A percentile compares a stretch with the other conserved stretches of the same genome.
These are phyloP conservation scores for Metschnikowia colocasiae DNA, from an alignment of 805 yeast species.

Conservation along the genomic window DNA sequence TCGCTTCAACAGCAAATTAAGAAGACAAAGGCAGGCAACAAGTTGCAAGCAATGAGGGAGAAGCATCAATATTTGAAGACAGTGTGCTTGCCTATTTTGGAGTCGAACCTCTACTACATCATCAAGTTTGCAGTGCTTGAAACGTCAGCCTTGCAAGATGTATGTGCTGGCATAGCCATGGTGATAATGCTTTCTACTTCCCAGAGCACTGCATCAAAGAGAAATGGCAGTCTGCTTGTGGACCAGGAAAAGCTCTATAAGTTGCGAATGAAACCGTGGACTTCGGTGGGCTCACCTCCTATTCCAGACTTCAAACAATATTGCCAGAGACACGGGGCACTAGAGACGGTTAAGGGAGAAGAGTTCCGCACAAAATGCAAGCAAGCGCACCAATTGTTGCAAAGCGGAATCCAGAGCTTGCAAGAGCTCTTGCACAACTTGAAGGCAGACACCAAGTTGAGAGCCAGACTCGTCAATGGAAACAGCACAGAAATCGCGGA, in stretches of 20 bases:
- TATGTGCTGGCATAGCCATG: slow-evolving; percentile 12
- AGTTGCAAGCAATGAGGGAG: slow-evolving; percentile 38
- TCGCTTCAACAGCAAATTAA: slow-evolving; percentile 26
- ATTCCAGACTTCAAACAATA: slow-evolving; percentile 49
- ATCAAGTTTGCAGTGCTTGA: slow-evolving; percentile 22
- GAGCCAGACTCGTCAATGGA: slow-evolving; percentile 5
- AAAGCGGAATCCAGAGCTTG: slow-evolving; percentile 5
- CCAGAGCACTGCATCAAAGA: background rate
- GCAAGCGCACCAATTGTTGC: background rate
- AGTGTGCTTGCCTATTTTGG: slow-evolving; percentile 34
- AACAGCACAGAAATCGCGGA: slow-evolving; percentile 4
- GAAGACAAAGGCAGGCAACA: slow-evolving; percentile 40
- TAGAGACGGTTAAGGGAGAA: background rate
- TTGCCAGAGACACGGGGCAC: background rate
- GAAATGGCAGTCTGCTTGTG: background rate
- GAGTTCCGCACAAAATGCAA: background rate
- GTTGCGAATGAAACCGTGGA: slow-evolving; percentile 74
- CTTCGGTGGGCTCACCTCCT: slow-evolving; percentile 74
- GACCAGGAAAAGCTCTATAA: slow-evolving; percentile 23
- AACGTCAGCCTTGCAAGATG: slow-evolving; percentile 23
- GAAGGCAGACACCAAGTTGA: slow-evolving; percentile 5
- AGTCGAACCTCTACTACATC: slow-evolving; percentile 23
- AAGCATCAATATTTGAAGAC: slow-evolving; percentile 30
- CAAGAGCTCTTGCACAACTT: slow-evolving; percentile 9
- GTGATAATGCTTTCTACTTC: slow-evolving; percentile 3